A percentile compares a stretch with the other conserved stretches of the same genome.
phyloP scores from a whole-genome alignment of 306 rosid genomes.

The Cicer cuneatum region DNA sequence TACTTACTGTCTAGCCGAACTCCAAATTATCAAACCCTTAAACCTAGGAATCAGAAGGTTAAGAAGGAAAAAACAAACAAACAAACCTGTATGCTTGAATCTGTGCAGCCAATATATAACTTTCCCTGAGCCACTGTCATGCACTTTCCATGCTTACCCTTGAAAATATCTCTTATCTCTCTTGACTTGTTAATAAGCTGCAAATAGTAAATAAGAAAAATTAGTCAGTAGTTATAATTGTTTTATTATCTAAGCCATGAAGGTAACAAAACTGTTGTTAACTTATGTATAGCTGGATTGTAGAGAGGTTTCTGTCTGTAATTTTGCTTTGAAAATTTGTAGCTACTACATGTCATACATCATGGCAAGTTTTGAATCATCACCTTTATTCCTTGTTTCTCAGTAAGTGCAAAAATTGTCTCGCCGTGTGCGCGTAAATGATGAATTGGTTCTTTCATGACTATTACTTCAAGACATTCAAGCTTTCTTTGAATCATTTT shows the following conservation, averaged over 20 bases:
- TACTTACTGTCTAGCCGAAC: no score
- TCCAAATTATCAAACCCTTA: no score
- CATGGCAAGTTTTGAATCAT: slow-evolving; percentile 46
- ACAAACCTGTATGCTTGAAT: slow-evolving; percentile 80
- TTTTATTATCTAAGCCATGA: neutral
- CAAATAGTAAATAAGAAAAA: slow-evolving; percentile 17
- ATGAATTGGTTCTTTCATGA: slow-evolving; percentile 64
- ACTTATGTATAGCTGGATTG: neutral
- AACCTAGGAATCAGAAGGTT: no score
- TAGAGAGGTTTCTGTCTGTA: neutral
- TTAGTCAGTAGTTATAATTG: neutral
- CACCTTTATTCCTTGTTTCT: slow-evolving; percentile 70
- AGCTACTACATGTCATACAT: slow-evolving; percentile 17
- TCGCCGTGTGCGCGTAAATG: slow-evolving; percentile 56
- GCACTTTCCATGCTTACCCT: slow-evolving; percentile 62
- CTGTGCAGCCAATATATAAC: slow-evolving; percentile 72
- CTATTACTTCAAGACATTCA: slow-evolving; percentile 74
- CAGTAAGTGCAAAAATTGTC: slow-evolving; percentile 56
- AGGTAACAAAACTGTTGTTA: neutral
- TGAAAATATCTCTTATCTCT: slow-evolving; percentile 52
- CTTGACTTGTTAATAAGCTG: slow-evolving; percentile 65
- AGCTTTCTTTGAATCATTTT: slow-evolving; percentile 66
- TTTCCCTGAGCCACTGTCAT: slow-evolving; percentile 64
- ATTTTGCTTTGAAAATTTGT: slow-evolving; percentile 26
- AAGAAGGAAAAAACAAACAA: neutral